Percentiles rank a stretch among this genome's conserved stretches.
Evolutionary conservation across 179 eudicot genomes (phyloP).

Genomic region (Beta macrorhiza): DNA sequence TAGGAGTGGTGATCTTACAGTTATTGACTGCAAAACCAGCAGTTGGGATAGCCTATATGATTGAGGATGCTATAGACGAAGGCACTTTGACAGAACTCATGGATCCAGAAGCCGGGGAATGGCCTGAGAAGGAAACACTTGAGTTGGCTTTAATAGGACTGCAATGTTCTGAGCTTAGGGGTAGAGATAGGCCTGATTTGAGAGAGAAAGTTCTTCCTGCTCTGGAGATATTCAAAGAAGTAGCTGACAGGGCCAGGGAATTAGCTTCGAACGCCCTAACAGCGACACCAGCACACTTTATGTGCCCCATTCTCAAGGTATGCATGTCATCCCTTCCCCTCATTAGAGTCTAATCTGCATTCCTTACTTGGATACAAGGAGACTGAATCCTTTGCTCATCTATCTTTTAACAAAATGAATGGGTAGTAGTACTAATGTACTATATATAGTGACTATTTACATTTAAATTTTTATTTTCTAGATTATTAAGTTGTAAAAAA

Average conservation of each 20-base stretch:
- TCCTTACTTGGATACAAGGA: neutral
- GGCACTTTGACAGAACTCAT: slow-evolving; percentile 42
- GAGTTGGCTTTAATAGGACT: slow-evolving; percentile 57
- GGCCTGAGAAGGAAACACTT: slow-evolving; percentile 67
- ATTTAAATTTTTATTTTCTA: neutral
- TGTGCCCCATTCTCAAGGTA: slow-evolving; percentile 79
- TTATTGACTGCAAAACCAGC: slow-evolving; percentile 69
- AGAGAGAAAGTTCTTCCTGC: slow-evolving; percentile 50
- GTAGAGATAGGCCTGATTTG: slow-evolving; percentile 72
- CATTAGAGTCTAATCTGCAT: neutral
- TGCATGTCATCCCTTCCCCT: slow-evolving; percentile 7
- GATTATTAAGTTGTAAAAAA: neutral
- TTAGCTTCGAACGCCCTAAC: slow-evolving; percentile 34
- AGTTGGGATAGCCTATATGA: slow-evolving; percentile 45
- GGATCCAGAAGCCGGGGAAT: slow-evolving; percentile 60
- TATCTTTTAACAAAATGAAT: too few species aligned
- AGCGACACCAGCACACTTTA: slow-evolving; percentile 54
- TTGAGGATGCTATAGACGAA: slow-evolving; percentile 63
- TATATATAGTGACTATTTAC: neutral
- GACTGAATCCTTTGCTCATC: neutral
- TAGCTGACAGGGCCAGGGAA: slow-evolving; percentile 47
- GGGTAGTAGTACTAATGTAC: neutral
- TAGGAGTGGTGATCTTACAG: slow-evolving; percentile 75
- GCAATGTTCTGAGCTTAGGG: slow-evolving; percentile 67
- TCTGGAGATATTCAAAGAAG: slow-evolving; percentile 60